Base-by-base conservation (phyloP, 176 grass and related monocot genomes). In the Neostapfia colusana region DNA sequence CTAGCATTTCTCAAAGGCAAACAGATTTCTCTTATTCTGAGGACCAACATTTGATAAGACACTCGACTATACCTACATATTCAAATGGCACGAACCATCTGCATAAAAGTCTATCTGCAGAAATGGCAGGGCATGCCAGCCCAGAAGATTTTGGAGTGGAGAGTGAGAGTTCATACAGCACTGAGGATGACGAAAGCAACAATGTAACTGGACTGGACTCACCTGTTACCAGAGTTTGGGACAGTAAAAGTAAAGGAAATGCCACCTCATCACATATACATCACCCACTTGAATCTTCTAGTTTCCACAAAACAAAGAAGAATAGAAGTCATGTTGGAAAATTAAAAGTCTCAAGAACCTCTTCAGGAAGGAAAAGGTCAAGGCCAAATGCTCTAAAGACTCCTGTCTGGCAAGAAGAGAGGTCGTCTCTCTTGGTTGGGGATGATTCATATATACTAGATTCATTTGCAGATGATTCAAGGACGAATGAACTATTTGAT, bases 151-250 rank as follows among this genome's bases (percentile, higher is more conserved):
- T 78, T 24, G 83, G 73, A 86, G 54, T 76, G 75, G 88, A 86
- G 55, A 95, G 82, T 78, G 89, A 88, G 66, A 95, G 89, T 81
- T 90, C 88, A 59, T 80, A 87, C 60, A 55, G 79, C 63, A 83
- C 89, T 25, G 96, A 90, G 67, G 91, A 89, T 17, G 91, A 89
- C 10, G 92, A 99, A 70, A 81, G 70, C 75, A 95, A 80, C 78
- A 91, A 82, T 65, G 85, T 95, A 41, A 99, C 88, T 70, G 96
- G 96, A 54, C 81, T 99, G 77, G 89, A 92, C 85, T 95, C 96
- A 65, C 96, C 87, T 71, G 96, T 90, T 86, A 99, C 89, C 50
- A 92, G 83, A 90, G 91, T 99, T 23, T 99, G 96, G 96, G 96
- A 99, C 80, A 94, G 91, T 82, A 94, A 94, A 94, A 93, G 77